These are phyloP conservation scores for Graphiopsis chlorocephala DNA, from an alignment of 2,329 filamentous ascomycete genomes.

Conservation along the genomic window DNA sequence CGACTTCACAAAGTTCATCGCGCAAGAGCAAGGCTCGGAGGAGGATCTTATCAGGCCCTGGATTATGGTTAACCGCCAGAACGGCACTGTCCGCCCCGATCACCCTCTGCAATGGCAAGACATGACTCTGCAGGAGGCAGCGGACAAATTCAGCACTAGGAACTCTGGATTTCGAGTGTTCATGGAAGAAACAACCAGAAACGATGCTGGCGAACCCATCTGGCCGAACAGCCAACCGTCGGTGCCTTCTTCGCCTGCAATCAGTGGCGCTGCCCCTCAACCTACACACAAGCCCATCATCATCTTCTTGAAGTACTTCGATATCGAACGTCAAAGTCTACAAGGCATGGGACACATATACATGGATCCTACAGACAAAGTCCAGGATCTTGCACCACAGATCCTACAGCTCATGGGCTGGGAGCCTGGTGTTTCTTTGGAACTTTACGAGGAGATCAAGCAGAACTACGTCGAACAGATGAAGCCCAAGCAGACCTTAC, in stretches of 20 bases:
- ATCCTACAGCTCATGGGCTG: slow-evolving; percentile 85
- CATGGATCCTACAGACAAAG: slow-evolving; percentile 81
- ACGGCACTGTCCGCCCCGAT: slow-evolving; percentile 92
- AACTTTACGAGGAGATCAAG: slow-evolving; percentile 95
- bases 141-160: slow-evolving; percentile 66
- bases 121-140: slow-evolving; percentile 65
- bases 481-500: slow-evolving; percentile 85
- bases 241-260: slow-evolving; percentile 40
- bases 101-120: slow-evolving; percentile 75
- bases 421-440: slow-evolving; percentile 67
- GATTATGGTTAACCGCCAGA: slow-evolving; percentile 98
- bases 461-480: slow-evolving; percentile 94
- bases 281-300: slow-evolving; percentile 60
- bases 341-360: slow-evolving; percentile 80
- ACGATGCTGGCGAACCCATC: slow-evolving; percentile 66
- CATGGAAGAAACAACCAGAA: slow-evolving; percentile 73
- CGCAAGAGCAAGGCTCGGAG: slow-evolving; percentile 65
- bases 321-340: slow-evolving; percentile 71
- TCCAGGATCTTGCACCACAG: slow-evolving; percentile 73
- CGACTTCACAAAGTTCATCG: slow-evolving; percentile 71
- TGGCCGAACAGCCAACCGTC: slow-evolving; percentile 67
- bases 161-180: slow-evolving; percentile 72
- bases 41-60: slow-evolving; percentile 75
- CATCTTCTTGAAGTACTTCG: slow-evolving; percentile 90
- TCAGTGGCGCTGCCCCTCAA: slow-evolving; percentile 42